phyloP scores from a whole-genome alignment of 2,329 filamentous ascomycete species.

The Byssochlamys sp. region DNA sequence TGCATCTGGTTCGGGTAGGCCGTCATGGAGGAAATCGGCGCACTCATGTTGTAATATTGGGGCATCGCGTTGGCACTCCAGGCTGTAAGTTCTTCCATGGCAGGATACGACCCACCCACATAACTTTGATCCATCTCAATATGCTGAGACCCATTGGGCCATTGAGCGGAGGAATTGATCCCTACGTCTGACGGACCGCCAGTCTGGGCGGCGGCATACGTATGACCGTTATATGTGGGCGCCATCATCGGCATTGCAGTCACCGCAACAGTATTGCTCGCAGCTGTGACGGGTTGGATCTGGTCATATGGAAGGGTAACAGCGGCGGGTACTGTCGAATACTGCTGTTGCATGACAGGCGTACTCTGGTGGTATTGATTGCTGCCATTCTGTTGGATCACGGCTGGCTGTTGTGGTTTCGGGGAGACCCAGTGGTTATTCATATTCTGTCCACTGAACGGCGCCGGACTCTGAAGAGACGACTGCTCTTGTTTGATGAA shows the following conservation, averaged over 20 bases:
- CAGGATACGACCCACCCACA: background rate
- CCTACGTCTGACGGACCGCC: constrained; percentile 14
- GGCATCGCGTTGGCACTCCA: constrained; percentile 5
- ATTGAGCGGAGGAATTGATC: constrained; percentile 14
- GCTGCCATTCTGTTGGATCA: background rate
- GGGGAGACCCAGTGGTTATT: background rate
- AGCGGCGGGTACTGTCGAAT: background rate
- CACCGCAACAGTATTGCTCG: constrained; percentile 10
- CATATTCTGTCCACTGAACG: background rate
- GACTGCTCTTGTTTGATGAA: background rate
- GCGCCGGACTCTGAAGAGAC: background rate
- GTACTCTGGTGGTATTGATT: background rate
- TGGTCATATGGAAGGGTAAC: background rate
- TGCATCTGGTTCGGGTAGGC: constrained; percentile 18
- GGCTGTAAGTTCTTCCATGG: no score
- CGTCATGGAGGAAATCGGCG: constrained; percentile 13
- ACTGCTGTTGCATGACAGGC: background rate
- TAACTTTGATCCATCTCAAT: constrained; percentile 14
- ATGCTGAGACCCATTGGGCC: constrained; percentile 13
- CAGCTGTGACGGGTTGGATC: background rate
- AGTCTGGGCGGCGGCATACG: constrained; percentile 18
- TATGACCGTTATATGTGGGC: constrained; percentile 13
- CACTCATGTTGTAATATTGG: constrained; percentile 17
- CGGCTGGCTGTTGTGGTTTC: background rate
- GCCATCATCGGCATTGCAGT: constrained; percentile 17